Conservation (phyloP, 2,329 filamentous ascomycete species). For the Coniochaeta hoffmannii region DNA sequence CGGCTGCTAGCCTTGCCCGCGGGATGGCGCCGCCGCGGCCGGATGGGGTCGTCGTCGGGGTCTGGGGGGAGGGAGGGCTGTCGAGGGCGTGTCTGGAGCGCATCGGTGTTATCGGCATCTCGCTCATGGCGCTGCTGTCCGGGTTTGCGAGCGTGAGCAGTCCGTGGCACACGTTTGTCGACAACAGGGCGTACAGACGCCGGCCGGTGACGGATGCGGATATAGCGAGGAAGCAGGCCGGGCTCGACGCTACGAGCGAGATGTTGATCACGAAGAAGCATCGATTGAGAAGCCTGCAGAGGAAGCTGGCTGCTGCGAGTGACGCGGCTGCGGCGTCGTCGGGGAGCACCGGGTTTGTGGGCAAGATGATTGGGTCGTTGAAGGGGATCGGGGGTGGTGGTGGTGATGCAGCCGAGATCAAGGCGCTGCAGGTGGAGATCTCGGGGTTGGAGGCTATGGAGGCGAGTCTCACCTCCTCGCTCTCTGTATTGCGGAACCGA, state of each 20-base stretch:
- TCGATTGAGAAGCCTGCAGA: constrained; percentile 61
- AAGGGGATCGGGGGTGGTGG: constrained; percentile 52
- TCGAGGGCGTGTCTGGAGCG: constrained; percentile 54
- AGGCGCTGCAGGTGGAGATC: constrained; percentile 64
- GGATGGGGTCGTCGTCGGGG: constrained; percentile 5
- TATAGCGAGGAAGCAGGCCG: constrained; percentile 68
- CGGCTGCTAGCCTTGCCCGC: neutral
- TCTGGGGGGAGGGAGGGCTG: constrained; percentile 23
- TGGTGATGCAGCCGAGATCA: constrained; percentile 50
- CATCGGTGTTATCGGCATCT: constrained; percentile 78
- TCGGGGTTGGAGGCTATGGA: constrained; percentile 76
- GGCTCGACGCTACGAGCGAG: constrained; percentile 70
- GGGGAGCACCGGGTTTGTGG: constrained; percentile 54
- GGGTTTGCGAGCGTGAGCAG: constrained; percentile 85
- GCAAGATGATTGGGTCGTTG: constrained; percentile 61
- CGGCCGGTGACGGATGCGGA: constrained; percentile 65
- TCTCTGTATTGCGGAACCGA: constrained; percentile 56
- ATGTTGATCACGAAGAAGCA: constrained; percentile 72
- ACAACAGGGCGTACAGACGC: constrained; percentile 40
- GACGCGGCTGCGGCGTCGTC: constrained; percentile 10
- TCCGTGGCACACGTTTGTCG: constrained; percentile 76
- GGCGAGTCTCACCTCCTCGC: constrained; percentile 56
- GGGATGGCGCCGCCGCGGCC: constrained; percentile 6
- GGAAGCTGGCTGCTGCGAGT: constrained; percentile 39
- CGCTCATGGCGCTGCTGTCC: constrained; percentile 79